A percentile compares a stretch with the other conserved stretches of the same genome.
Conservation (phyloP, 2,329 filamentous ascomycete species). For the Neofusicoccum kwambonambiense region DNA sequence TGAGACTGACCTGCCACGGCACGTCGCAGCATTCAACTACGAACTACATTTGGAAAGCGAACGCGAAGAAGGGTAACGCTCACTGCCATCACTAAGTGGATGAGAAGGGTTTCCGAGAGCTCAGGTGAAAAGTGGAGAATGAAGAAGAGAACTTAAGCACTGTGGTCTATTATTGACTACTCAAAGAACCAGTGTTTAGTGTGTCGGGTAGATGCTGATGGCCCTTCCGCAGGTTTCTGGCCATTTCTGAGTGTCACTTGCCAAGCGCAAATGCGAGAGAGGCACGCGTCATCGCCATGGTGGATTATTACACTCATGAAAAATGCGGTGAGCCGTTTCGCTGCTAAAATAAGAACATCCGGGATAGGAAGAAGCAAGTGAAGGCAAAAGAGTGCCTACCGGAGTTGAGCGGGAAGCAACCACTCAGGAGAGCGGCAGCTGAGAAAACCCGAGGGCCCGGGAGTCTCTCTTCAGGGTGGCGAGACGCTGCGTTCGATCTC, state of each 20-base stretch:
- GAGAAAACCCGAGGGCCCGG: neutral
- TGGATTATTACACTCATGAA: neutral
- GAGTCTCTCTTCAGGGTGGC: neutral
- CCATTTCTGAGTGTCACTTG: neutral
- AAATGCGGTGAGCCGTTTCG: neutral
- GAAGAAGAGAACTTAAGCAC: neutral
- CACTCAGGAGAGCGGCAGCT: neutral
- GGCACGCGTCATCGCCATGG: neutral
- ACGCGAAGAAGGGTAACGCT: too few species aligned
- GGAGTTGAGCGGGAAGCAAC: neutral
- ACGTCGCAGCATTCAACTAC: too few species aligned
- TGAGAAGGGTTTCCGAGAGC: neutral
- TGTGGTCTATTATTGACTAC: neutral
- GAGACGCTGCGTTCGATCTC: constrained; percentile 7
- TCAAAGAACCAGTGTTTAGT: neutral
- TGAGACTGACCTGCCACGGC: too few species aligned
- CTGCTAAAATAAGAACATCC: neutral
- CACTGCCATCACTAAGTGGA: too few species aligned
- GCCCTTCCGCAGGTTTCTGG: too few species aligned
- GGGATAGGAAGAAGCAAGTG: neutral
- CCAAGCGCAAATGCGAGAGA: neutral
- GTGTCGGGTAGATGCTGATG: neutral
- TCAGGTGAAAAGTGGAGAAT: neutral
- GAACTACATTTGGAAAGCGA: too few species aligned
- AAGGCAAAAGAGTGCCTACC: neutral